Evolutionary conservation across 2,329 filamentous ascomycete genomes (phyloP), one percentile per base, ranked within the genome.

Genomic region (Chaetomiaceae sp.): DNA sequence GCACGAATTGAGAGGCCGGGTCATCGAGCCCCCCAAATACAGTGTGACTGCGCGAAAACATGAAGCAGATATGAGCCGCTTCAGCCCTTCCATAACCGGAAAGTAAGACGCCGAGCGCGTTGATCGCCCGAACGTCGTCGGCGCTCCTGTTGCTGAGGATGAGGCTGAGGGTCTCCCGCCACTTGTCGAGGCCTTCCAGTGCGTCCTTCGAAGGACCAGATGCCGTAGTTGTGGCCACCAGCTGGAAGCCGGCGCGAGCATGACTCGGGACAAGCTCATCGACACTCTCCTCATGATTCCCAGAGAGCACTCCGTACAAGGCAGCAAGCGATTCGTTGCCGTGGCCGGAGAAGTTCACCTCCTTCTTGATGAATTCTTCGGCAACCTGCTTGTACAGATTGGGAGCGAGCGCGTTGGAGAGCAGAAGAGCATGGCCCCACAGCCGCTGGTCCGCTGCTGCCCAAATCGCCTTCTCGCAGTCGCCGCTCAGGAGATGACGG

Each of bases 401-500:
- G 44, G 88, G 76, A 1, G 89, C 94, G 71, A 95, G 69, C 0
- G 83, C 84, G 56, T 83, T 81, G 1, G 94, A 87, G 33, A 99
- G 86, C 19, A 99, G 77, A 80, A 99, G 88, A 3, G 94, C 95
- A 69, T 99, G 95, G 2, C 90, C 94, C 95, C 95, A 99, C 3
- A 99, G 75, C 45, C 91, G 84, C 68, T 91, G 91, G 68, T 99
- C 94, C 29, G 91, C 92, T 4, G 94, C 91, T 59, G 87, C 79
- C 92, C 92, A 97, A 0, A 95, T 88, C 5, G 94, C 94, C 61
- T 91, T 89, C 65, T 96, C 91, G 20, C 91, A 83, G 43, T 97
- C 86, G 9, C 95, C 94, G 51, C 82, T 75, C 8, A 95, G 76
- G 4, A 99, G 78, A 63, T 84, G 78, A 42, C 79, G 84, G 25